Conservation (phyloP, 106 monocot species). For the Dioscorea zingiberensis region DNA sequence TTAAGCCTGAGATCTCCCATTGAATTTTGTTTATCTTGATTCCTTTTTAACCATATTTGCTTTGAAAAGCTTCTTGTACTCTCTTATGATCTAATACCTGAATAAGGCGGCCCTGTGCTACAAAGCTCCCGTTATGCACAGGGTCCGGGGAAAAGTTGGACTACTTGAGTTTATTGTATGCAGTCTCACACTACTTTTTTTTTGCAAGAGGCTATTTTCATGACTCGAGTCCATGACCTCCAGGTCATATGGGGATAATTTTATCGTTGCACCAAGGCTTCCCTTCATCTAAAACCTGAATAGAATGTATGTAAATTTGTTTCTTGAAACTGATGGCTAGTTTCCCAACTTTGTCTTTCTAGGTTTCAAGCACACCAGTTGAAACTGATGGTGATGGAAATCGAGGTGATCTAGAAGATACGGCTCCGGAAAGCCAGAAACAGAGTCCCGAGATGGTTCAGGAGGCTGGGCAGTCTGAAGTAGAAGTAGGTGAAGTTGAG, state of each 20-base stretch:
- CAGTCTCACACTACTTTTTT: no score
- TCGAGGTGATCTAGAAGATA: conserved; percentile 52
- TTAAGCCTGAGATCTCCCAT: no score
- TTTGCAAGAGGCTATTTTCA: no score
- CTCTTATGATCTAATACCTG: background rate
- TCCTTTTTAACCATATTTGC: background rate
- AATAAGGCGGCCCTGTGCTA: no score
- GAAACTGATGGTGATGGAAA: conserved; percentile 55
- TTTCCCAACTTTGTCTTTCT: background rate
- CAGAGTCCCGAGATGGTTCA: conserved; percentile 54
- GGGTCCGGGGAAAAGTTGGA: no score
- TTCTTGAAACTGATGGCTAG: background rate
- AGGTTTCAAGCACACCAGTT: conserved; percentile 39
- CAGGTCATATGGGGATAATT: no score
- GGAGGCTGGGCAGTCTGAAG: conserved; percentile 64
- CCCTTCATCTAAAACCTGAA: background rate
- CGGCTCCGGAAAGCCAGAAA: conserved; percentile 52
- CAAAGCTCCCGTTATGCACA: no score
- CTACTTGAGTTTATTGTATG: no score
- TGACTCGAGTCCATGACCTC: no score
- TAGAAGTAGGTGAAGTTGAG: conserved; percentile 38
- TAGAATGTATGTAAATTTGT: no score
- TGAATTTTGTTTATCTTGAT: background rate
- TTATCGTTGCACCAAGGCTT: no score
- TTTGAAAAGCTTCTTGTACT: background rate